Evolutionary conservation across 495 filamentous ascomycete genomes (phyloP), one percentile per base, ranked within the genome.

Genomic region (Aspergillus mulundensis): DNA sequence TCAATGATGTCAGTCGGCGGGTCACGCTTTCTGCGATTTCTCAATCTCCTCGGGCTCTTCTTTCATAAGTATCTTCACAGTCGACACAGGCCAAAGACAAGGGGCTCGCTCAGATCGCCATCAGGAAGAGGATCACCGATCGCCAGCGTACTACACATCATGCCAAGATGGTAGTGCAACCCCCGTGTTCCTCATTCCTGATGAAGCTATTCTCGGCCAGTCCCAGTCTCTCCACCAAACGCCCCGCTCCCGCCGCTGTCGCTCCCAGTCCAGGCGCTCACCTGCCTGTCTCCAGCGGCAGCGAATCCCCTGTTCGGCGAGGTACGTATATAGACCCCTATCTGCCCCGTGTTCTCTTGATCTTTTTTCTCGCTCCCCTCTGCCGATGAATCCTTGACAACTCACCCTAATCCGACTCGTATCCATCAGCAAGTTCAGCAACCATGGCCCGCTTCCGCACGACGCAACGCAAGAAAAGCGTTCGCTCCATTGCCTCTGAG

Each of bases 391-490:
- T 7, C n/a, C 6, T n/a, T 52, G 21, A 52, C 44, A 30, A 23
- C 41, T 50, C 63, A 61, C 24, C 2, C 12, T 36, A 15, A 36
- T 15, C 11, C 11, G 12, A 36, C 32, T 36, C 32, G 6, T 15
- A 10, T 30, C 10, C 28, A 30, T 36, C 4, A 28, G 25, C 25
- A 28, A n/a, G n/a, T n/a, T 8, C 25, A 36, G 32, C 32, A 36
- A 36, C 12, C 38, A 74, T 76, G 70, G 57, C 70, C 25, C 59
- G 63, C 45, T 53, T 59, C 20, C 66, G 55, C 10, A 62, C 63
- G 5, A 58, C 60, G 1, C 66, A 62, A 7, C 68, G 42, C 46
- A 69, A 65, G 23, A 69, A 70, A 40, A 57, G 55, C 20, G 21
- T 57, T 6, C 61, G 54, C 1, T 72, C 72, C 18, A 47, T 69